These are phyloP conservation scores for Alternaria viburni DNA, from an alignment of 2,329 filamentous ascomycete genomes.

Conservation along the genomic window DNA sequence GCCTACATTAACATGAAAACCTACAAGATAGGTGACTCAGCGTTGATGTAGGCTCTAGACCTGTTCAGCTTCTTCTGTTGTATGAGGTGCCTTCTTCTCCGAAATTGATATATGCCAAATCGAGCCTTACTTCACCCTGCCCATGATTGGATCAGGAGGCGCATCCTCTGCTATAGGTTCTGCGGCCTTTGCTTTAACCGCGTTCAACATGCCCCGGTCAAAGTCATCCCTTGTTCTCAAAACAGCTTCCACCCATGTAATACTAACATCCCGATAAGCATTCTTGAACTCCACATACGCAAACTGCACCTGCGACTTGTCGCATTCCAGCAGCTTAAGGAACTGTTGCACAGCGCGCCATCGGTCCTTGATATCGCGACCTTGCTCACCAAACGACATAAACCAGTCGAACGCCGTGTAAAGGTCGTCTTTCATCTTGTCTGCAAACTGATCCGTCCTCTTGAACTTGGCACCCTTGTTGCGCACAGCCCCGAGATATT, in stretches of 20 bases:
- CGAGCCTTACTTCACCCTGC: conserved; percentile 73
- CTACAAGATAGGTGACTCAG: too few species aligned
- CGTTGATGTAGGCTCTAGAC: too few species aligned
- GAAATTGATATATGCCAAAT: neutral
- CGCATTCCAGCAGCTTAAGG: conserved; percentile 74
- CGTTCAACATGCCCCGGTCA: conserved; percentile 85
- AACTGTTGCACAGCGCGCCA: conserved; percentile 92
- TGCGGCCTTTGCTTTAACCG: conserved; percentile 86
- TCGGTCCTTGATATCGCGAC: conserved; percentile 80
- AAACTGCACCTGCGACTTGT: conserved; percentile 75
- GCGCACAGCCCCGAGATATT: conserved; percentile 82
- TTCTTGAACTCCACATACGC: conserved; percentile 85
- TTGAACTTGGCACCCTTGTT: conserved; percentile 92
- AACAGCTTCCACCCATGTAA: conserved; percentile 95
- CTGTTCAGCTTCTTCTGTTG: too few species aligned
- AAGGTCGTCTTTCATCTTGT: conserved; percentile 94
- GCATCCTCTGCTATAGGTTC: conserved; percentile 78
- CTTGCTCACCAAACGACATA: conserved; percentile 56
- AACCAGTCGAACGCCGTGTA: conserved; percentile 91
- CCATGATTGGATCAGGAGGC: conserved; percentile 88
- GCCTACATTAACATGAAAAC: too few species aligned
- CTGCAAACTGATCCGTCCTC: conserved; percentile 82
- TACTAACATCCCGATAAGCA: conserved; percentile 90
- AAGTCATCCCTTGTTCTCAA: conserved; percentile 89
- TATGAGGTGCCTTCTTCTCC: neutral